Evolutionary conservation across 2,329 filamentous ascomycete species (phyloP), one percentile per base, ranked within the genome.

Genomic region (Trichoderma koningiopsis): DNA sequence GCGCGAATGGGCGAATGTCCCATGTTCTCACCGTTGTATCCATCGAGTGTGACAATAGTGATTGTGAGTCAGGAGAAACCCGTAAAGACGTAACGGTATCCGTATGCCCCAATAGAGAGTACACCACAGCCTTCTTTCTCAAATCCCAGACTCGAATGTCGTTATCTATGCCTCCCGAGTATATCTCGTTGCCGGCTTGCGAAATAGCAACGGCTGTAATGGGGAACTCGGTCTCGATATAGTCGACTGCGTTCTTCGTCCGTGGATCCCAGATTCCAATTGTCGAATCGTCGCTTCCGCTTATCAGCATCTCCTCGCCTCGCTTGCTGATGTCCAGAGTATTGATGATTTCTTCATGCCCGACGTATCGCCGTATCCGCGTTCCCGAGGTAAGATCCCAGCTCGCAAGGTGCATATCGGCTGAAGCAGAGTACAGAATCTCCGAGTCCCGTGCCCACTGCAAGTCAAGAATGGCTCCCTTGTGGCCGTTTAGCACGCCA

Each of bases 81-180:
- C 92, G 86, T 58, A 99, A 84, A 14, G 94, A 97, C 3, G 94
- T 97, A 72, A 99, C 86, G 0, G 95, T 98, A 77, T 99, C 96
- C 65, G 89, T 91, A 79, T 99, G 96, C 0, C 96, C 96, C 14
- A 92, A 81, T 85, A 99, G 90, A 1, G 91, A 91, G 80, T 98
- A 97, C 6, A 93, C 89, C 3, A 96, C 88, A 7, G 91, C 88
- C 80, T 96, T 94, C 83, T 97, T 98, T 73, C 96, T 89, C 76
- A 98, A 82, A 80, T 99, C 96, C 95, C 96, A 99, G 24, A 97
- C 94, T 75, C 94, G 93, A 78, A 99, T 97, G 75, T 96, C 94
- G 77, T 98, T 97, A 82, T 98, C 96, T 74, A 99, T 97, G 27
- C 94, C 92, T 58, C 95, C 95, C 7, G 92, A 92, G 79, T 96